phyloP scores from a whole-genome alignment of 805 yeast genomes.

The Ogataea pilisensis region DNA sequence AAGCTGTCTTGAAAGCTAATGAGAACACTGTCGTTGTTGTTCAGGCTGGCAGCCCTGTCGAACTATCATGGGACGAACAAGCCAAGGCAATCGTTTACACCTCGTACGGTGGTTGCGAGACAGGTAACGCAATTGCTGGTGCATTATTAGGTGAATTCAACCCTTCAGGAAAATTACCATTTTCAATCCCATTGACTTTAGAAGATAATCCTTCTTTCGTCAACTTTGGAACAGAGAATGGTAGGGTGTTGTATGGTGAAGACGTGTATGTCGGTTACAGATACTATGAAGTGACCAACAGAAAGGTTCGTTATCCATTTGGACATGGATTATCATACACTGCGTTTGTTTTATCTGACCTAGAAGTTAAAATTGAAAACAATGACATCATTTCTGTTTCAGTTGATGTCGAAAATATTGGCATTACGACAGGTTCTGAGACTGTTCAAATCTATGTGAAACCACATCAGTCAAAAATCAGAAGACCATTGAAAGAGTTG shows the following conservation, averaged over 20 bases:
- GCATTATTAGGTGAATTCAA: constrained; percentile 40
- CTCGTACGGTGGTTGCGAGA: constrained; percentile 39
- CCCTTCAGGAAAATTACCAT: constrained; percentile 40
- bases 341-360: constrained; percentile 29
- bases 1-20: constrained; percentile 32
- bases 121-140: constrained; percentile 41
- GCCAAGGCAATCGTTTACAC: constrained; percentile 31
- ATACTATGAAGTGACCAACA: constrained; percentile 36
- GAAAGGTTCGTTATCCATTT: constrained; percentile 38
- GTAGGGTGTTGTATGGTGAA: constrained; percentile 40
- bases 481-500: constrained; percentile 54
- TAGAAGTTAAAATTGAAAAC: constrained; percentile 26
- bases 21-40: constrained; percentile 35
- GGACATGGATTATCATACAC: constrained; percentile 44
- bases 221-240: constrained; percentile 34
- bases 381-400: constrained; percentile 18
- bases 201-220: constrained; percentile 35
- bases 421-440: constrained; percentile 45
- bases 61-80: constrained; percentile 37
- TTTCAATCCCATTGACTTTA: constrained; percentile 35
- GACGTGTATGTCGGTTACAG: constrained; percentile 44
- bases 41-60: constrained; percentile 39
- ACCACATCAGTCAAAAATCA: constrained; percentile 30
- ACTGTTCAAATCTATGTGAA: constrained; percentile 49
- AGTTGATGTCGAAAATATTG: constrained; percentile 44